Evolutionary conservation across 2,329 filamentous ascomycete genomes (phyloP).

Genomic region (Scorias spongiosa): DNA sequence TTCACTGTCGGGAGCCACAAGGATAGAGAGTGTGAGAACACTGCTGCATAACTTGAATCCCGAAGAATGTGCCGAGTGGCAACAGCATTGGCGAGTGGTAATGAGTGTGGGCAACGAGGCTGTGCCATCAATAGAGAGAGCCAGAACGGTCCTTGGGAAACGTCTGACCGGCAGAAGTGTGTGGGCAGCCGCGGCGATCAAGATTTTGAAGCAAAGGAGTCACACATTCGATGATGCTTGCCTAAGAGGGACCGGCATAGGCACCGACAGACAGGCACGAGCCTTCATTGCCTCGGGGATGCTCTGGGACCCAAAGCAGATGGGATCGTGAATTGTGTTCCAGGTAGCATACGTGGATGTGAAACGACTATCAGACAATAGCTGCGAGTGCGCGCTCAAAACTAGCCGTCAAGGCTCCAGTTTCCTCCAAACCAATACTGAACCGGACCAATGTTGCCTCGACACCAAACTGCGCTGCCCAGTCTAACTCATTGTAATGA

Average conservation of each 20-base stretch:
- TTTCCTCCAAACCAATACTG: constrained; percentile 79
- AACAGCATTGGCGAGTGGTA: not conserved
- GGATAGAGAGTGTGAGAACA: too few species aligned
- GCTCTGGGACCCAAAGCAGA: too few species aligned
- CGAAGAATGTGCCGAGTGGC: not conserved
- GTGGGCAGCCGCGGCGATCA: too few species aligned
- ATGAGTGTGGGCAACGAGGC: not conserved
- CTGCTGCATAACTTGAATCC: not conserved
- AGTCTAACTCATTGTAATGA: constrained; percentile 84
- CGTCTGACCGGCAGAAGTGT: not conserved
- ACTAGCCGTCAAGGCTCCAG: constrained; percentile 44
- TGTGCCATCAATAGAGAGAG: not conserved
- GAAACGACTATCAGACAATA: constrained; percentile 13
- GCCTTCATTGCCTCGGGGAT: not conserved
- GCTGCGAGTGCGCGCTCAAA: constrained; percentile 58
- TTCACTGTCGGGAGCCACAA: too few species aligned
- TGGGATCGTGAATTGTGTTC: not conserved
- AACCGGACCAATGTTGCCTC: constrained; percentile 67
- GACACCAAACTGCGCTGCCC: constrained; percentile 70
- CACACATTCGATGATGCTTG: too few species aligned
- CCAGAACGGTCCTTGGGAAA: not conserved
- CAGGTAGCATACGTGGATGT: too few species aligned
- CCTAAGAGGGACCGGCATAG: not conserved
- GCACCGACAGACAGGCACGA: not conserved
- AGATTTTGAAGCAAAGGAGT: too few species aligned